phyloP scores from a whole-genome alignment of 306 rosid genomes.

The Leucaena leucocephala region DNA sequence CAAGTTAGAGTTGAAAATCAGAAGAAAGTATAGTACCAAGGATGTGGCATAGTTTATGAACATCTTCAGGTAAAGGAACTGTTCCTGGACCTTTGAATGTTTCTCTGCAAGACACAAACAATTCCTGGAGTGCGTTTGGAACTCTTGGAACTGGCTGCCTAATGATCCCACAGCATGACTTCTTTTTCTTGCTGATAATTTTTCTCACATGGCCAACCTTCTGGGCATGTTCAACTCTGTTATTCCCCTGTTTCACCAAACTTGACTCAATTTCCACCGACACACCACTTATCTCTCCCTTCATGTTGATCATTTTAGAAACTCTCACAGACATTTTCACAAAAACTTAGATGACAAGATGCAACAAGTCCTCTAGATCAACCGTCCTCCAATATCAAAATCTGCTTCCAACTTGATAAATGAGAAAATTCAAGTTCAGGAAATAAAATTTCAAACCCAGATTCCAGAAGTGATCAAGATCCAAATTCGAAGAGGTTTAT shows the following conservation, averaged over 20 bases:
- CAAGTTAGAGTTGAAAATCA: not conserved
- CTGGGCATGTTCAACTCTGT: constrained; percentile 35
- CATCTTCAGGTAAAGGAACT: constrained; percentile 64
- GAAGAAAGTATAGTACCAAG: constrained; percentile 53
- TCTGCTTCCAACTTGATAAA: constrained; percentile 11
- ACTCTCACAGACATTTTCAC: constrained; percentile 5
- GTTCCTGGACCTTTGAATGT: constrained; percentile 66
- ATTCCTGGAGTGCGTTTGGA: constrained; percentile 55
- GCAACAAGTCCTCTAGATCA: constrained; percentile 17
- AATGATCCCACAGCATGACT: constrained; percentile 36
- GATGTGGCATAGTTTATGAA: constrained; percentile 50
- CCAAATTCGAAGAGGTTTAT: not conserved
- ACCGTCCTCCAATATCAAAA: not conserved
- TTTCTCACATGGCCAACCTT: constrained; percentile 56
- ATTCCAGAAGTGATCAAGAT: constrained; percentile 15
- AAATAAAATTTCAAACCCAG: not conserved
- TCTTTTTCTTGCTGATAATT: constrained; percentile 44
- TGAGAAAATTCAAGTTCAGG: not conserved
- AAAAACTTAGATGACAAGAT: not conserved
- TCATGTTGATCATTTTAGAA: not conserved
- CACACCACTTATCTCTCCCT: not conserved
- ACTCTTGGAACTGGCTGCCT: constrained; percentile 29
- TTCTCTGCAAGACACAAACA: constrained; percentile 56
- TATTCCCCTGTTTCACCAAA: constrained; percentile 36
- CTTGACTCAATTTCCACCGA: constrained; percentile 39